A percentile compares a stretch with the other conserved stretches of the same genome.
Conservation (phyloP, 2,329 filamentous ascomycete species). For the Aotearoamyces nothofagi region DNA sequence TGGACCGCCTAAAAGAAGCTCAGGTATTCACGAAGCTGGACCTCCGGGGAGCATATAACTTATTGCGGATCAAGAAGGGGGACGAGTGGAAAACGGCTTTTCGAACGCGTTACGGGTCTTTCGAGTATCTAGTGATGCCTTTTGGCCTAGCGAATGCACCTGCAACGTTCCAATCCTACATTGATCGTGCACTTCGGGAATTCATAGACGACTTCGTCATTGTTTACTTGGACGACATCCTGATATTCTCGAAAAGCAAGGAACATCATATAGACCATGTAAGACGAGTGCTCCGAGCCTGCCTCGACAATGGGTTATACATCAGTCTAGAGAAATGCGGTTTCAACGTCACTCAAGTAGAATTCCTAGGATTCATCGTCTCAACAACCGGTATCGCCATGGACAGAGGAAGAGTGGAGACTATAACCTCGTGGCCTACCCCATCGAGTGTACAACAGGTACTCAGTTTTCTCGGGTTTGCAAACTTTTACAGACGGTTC, state of each 20-base stretch:
- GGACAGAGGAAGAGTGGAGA: too few relatives aligned
- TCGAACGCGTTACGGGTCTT: neutral
- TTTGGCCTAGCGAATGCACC: slow-evolving; percentile 6
- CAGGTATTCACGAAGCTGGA: slow-evolving; percentile 20
- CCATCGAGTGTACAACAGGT: too few relatives aligned
- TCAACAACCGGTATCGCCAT: neutral
- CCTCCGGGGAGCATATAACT: slow-evolving; percentile 18
- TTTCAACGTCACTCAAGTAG: too few relatives aligned
- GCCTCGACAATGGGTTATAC: too few relatives aligned
- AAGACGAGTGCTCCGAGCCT: neutral
- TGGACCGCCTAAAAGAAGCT: slow-evolving; percentile 11
- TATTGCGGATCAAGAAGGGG: neutral
- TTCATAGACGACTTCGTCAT: slow-evolving; percentile 3
- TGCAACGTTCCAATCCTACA: slow-evolving; percentile 4
- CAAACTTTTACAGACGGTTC: slow-evolving; percentile 6
- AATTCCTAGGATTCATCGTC: too few relatives aligned
- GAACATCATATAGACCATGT: neutral
- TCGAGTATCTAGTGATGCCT: slow-evolving; percentile 4
- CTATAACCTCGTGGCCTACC: too few relatives aligned
- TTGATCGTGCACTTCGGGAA: slow-evolving; percentile 2
- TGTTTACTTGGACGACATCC: slow-evolving; percentile 5
- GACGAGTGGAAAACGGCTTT: slow-evolving; percentile 1
- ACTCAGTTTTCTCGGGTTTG: slow-evolving; percentile 4
- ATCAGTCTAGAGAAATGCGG: too few relatives aligned
- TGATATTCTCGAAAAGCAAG: slow-evolving; percentile 3